phyloP scores from a whole-genome alignment of 257 asterid species.

The Solanum pimpinellifolium region DNA sequence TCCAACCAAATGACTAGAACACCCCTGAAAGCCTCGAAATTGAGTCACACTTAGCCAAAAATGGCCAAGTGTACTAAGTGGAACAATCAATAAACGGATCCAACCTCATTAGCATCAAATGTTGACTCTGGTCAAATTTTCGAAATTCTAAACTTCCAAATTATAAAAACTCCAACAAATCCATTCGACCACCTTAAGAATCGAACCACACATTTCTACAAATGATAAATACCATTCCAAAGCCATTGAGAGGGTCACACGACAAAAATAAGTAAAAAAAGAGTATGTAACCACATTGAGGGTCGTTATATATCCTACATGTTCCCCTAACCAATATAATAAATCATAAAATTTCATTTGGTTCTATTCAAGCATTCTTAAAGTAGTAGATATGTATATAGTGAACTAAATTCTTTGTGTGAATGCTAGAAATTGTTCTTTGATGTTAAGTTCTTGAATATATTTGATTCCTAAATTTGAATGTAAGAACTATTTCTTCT shows the following conservation, averaged over 20 bases:
- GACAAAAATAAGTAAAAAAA: too few species aligned
- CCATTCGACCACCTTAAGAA: not conserved
- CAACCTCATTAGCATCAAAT: not conserved
- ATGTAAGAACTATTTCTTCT: too few species aligned
- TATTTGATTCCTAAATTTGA: too few species aligned
- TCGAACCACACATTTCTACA: not conserved
- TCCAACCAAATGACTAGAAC: not conserved
- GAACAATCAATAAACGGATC: not conserved
- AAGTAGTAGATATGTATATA: too few species aligned
- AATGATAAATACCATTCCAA: not conserved
- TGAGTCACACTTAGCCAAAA: not conserved
- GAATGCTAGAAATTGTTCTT: too few species aligned
- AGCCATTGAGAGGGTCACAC: not conserved
- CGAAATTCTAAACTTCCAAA: too few species aligned
- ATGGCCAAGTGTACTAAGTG: not conserved
- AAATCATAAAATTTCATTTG: too few species aligned
- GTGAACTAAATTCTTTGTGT: too few species aligned
- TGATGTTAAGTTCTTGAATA: too few species aligned
- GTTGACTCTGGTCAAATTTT: not conserved
- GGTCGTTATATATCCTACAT: not conserved
- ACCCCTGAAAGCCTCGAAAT: not conserved
- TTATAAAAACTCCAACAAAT: not conserved
- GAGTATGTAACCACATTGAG: not conserved
- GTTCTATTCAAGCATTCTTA: too few species aligned
- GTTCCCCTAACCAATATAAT: not conserved